phyloP scores from a whole-genome alignment of 108 stramenopile species.

The Skeletonema potamos region DNA sequence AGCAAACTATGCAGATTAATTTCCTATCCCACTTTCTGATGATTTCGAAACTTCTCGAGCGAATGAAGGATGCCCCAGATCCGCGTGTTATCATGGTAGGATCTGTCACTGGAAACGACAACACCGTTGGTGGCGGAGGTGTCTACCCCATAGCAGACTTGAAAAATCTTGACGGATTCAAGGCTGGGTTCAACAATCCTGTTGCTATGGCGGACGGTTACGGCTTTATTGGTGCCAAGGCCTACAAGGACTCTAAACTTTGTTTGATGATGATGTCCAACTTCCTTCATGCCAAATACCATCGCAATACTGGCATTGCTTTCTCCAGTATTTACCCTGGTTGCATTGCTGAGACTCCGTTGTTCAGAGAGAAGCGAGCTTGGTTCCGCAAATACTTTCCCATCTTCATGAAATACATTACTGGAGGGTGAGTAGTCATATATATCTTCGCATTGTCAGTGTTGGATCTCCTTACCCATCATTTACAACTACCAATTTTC shows the following conservation, averaged over 20 bases:
- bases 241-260: conserved; percentile 91
- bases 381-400: conserved; percentile 91
- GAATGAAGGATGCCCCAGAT: conserved; percentile 71
- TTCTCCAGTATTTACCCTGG: conserved; percentile 96
- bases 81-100: conserved; percentile 85
- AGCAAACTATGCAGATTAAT: conserved; percentile 93
- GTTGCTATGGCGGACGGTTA: conserved; percentile 91
- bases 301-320: conserved; percentile 86
- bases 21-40: conserved; percentile 88
- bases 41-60: conserved; percentile 63
- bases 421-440: conserved; percentile 48
- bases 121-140: conserved; percentile 90
- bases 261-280: conserved; percentile 89
- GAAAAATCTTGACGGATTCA: conserved; percentile 84
- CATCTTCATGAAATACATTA: conserved; percentile 87
- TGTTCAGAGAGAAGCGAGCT: conserved; percentile 95
- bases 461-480: conserved; percentile 2
- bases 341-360: conserved; percentile 94
- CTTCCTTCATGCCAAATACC: conserved; percentile 90
- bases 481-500: neutral
- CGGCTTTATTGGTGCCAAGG: conserved; percentile 89
- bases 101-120: conserved; percentile 90
- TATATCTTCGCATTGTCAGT: no score
- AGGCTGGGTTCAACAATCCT: conserved; percentile 82
- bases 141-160: conserved; percentile 92